Conservation (phyloP, 352 stramenopile genomes). For the Albugo candida region DNA sequence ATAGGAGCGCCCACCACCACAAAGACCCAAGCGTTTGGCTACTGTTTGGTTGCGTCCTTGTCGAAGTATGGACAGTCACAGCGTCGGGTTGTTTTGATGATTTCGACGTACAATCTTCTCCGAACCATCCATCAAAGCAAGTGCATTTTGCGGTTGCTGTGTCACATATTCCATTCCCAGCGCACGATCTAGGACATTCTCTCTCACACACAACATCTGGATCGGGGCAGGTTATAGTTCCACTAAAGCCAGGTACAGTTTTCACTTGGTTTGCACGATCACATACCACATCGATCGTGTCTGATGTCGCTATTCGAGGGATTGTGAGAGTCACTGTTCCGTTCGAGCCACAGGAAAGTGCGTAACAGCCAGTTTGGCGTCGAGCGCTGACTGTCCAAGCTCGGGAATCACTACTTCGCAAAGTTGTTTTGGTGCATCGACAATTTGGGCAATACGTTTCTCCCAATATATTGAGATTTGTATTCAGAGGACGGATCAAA, state of each 20-base stretch:
- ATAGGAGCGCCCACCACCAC: too few species aligned
- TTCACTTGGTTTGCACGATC: conserved; percentile 18
- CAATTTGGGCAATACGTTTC: conserved; percentile 56
- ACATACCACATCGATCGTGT: conserved; percentile 19
- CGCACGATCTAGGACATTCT: neutral
- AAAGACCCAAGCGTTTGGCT: too few species aligned
- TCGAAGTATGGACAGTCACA: too few species aligned
- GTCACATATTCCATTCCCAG: conserved; percentile 1
- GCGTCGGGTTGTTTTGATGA: too few species aligned
- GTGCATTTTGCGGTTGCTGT: neutral
- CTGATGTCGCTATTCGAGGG: conserved; percentile 6
- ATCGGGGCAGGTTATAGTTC: conserved; percentile 40
- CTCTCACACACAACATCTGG: conserved; percentile 28
- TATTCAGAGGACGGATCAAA: conserved; percentile 19
- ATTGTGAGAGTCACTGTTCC: conserved; percentile 22
- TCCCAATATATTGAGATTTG: conserved; percentile 50
- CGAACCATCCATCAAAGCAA: conserved; percentile 1
- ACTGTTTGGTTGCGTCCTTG: too few species aligned
- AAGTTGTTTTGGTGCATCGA: conserved; percentile 43
- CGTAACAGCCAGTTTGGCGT: conserved; percentile 58
- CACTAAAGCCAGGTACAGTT: conserved; percentile 23
- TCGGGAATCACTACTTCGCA: conserved; percentile 35
- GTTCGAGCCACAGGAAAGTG: conserved; percentile 31
- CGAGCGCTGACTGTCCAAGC: conserved; percentile 32
- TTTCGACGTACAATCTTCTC: neutral